Evolutionary conservation across 176 grass and related monocot species (phyloP).

Genomic region (Themeda triandra): DNA sequence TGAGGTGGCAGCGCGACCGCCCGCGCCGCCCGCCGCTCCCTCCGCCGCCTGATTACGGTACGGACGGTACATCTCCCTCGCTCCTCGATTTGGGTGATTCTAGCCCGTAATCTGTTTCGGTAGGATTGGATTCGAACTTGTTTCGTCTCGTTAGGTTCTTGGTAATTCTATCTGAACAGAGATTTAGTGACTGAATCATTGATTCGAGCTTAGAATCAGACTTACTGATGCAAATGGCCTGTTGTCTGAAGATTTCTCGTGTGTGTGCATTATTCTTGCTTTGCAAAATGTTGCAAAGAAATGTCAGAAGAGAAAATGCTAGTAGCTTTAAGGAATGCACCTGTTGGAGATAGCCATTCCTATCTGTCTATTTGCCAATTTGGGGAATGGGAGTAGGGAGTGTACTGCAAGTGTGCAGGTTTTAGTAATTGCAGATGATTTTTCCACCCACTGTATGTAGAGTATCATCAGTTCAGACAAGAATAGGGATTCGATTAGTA

Average conservation of each 20-base stretch:
- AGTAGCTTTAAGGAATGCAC: background rate
- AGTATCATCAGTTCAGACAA: background rate
- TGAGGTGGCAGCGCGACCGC: background rate
- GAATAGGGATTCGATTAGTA: background rate
- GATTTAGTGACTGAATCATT: background rate
- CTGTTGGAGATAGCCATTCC: background rate
- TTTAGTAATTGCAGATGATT: background rate
- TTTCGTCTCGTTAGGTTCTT: background rate
- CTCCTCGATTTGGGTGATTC: background rate
- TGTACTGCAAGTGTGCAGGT: background rate
- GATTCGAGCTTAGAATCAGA: background rate
- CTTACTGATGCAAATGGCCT: background rate
- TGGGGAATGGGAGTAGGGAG: background rate
- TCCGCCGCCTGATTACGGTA: conserved; percentile 13
- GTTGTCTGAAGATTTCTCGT: background rate
- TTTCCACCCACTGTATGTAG: background rate
- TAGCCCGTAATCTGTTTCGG: background rate
- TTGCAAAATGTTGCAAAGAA: background rate
- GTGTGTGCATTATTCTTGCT: background rate
- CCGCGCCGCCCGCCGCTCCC: background rate
- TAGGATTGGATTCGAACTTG: background rate
- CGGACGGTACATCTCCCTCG: background rate
- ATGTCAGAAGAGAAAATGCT: background rate
- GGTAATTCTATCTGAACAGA: background rate
- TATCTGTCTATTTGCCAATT: background rate